These are phyloP conservation scores for Parastagonospora avenae DNA, from an alignment of 2,329 filamentous ascomycete species.

Conservation along the genomic window DNA sequence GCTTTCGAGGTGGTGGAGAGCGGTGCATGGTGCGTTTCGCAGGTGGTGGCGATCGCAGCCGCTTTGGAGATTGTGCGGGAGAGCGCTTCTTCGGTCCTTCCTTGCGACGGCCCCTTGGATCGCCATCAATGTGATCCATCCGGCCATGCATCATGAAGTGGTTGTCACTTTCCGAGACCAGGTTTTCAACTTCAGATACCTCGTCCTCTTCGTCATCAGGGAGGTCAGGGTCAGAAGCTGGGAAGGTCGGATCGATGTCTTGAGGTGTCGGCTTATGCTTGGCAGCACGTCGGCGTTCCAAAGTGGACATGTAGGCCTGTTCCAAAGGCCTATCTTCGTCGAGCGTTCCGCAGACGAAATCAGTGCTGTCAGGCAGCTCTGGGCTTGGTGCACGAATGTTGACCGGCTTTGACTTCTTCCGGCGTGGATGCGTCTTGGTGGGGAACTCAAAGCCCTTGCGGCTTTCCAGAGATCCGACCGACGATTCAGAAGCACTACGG, in stretches of 20 bases:
- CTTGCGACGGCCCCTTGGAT: slow-evolving; percentile 43
- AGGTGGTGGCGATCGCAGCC: slow-evolving; percentile 60
- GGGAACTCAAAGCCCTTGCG: slow-evolving; percentile 34
- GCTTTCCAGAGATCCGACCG: slow-evolving; percentile 57
- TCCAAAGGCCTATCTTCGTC: slow-evolving; percentile 96
- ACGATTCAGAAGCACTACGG: slow-evolving; percentile 59
- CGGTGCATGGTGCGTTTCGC: slow-evolving; percentile 39
- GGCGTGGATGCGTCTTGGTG: slow-evolving; percentile 39
- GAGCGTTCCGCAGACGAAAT: slow-evolving; percentile 97
- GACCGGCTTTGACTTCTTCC: slow-evolving; percentile 54
- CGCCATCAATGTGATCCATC: slow-evolving; percentile 69
- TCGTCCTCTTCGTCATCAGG: slow-evolving; percentile 74
- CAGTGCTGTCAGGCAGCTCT: slow-evolving; percentile 93
- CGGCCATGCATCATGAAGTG: slow-evolving; percentile 73
- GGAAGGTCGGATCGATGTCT: slow-evolving; percentile 90
- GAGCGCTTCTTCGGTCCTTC: slow-evolving; percentile 44
- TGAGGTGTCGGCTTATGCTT: slow-evolving; percentile 88
- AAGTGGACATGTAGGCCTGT: slow-evolving; percentile 84
- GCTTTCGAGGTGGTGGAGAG: slow-evolving; percentile 55
- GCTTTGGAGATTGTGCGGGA: slow-evolving; percentile 64
- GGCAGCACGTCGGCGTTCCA: slow-evolving; percentile 78
- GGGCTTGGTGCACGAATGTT: slow-evolving; percentile 71
- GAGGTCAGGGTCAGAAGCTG: slow-evolving; percentile 86
- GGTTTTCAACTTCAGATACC: slow-evolving; percentile 32
- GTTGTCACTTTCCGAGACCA: slow-evolving; percentile 65